These are phyloP conservation scores for Phascolomyces articulosus DNA, from an alignment of 371 early-diverging fungal species.

Conservation along the genomic window DNA sequence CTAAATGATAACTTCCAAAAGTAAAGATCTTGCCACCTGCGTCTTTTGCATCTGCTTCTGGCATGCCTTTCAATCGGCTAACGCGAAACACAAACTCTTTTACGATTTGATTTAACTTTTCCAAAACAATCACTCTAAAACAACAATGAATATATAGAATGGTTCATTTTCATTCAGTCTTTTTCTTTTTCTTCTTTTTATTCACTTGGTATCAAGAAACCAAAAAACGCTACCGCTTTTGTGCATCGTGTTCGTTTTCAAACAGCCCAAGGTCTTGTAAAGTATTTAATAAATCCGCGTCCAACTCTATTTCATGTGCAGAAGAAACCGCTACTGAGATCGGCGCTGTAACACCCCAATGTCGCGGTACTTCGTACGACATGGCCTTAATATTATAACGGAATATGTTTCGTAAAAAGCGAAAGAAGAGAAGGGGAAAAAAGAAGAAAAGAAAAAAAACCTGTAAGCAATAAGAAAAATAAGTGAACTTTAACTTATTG, in stretches of 20 bases:
- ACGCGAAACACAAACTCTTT: slow-evolving; percentile 89
- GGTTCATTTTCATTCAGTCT: background rate
- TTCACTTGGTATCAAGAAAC: background rate
- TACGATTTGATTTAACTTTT: slow-evolving; percentile 81
- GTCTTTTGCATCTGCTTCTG: slow-evolving; percentile 80
- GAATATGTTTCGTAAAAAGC: background rate
- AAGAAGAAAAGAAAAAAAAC: background rate
- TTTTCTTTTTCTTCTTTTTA: background rate
- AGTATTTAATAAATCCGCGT: slow-evolving; percentile 64
- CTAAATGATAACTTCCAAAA: slow-evolving; percentile 98
- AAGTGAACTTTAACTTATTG: too few relatives aligned
- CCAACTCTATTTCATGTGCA: slow-evolving; percentile 62
- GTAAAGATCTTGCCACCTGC: slow-evolving; percentile 98
- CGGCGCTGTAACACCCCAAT: slow-evolving; percentile 67
- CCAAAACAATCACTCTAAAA: slow-evolving; percentile 81
- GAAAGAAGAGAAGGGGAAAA: background rate
- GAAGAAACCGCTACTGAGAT: slow-evolving; percentile 54
- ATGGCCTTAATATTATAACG: background rate
- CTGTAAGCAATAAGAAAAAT: background rate
- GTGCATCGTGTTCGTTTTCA: slow-evolving; percentile 74
- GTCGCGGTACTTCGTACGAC: slow-evolving; percentile 26
- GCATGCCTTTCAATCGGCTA: slow-evolving; percentile 63
- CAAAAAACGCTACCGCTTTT: slow-evolving; percentile 33
- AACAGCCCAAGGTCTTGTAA: slow-evolving; percentile 74
- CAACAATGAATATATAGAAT: background rate